Base-by-base conservation (phyloP, 2,329 filamentous ascomycete species). In the Salinomyces thailandicus region DNA sequence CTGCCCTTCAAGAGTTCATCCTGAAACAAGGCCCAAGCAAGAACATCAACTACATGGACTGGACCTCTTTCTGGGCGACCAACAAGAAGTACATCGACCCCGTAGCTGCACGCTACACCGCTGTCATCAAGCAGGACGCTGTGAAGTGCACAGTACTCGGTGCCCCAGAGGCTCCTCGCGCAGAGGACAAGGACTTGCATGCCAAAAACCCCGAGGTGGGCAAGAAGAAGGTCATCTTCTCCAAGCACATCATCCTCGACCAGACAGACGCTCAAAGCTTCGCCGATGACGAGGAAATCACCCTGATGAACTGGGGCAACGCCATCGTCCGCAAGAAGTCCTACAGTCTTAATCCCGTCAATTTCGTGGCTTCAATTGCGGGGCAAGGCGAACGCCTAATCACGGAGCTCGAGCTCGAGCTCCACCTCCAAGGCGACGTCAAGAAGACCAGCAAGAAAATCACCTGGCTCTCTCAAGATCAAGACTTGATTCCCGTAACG, bases 371-470 rank as follows among this genome's bases (percentile, higher is more conserved):
- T 32, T 65, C 66, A 20, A 60, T 66, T 39, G 46, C 49, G 17
- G 42, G 37, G 22, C 62, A 65, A 18, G 68, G 68, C 35, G 67
- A 74, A 34, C 62, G 63, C 42, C 61, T 59, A 32, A 77, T 94
- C 51, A 80, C 77, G 9, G 68, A 65, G 22, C 70, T 94, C 26
- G 81, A 82, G 39, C 69, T 91, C 36, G 85, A 94, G 63, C 75
- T 95, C n/a, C 81, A 96, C 62, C 75, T 95, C 33, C 77, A 82
- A 52, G 87, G 89, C 38, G 89, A 96, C 59, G 84, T 96, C 61
- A 94, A 93, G 71, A 81, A 84, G 56, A 96, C 89, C 0, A 79
- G 85, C 55, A 95, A 95, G 76, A 96, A 96, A 71, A 77, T 96
- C 24, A 95, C 87, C 1, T 96, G 89, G 89, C 68, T 96, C 32